Evolutionary conservation across 2,329 filamentous ascomycete species (phyloP).

Genomic region (Arthrinium phaeospermum): DNA sequence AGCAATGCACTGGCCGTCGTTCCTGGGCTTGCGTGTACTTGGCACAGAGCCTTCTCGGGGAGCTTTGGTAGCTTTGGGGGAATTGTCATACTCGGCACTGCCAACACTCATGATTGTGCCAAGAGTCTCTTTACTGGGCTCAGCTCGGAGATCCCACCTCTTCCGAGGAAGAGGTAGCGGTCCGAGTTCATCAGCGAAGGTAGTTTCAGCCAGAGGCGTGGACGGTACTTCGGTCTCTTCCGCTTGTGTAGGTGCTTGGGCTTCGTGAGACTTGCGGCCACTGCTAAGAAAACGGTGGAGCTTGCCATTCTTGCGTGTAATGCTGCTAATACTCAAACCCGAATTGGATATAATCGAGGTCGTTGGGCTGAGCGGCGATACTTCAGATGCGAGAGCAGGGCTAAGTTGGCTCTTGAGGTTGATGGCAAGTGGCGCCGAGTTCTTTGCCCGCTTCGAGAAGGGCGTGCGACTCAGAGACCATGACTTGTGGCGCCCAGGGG

Average conservation of each 20-base stretch:
- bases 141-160: slow-evolving; percentile 43
- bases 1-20: not conserved
- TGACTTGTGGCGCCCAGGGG: not conserved
- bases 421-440: not conserved
- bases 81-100: slow-evolving; percentile 45
- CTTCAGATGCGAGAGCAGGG: slow-evolving; percentile 29
- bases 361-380: slow-evolving; percentile 35
- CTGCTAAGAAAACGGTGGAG: slow-evolving; percentile 48
- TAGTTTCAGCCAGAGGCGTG: slow-evolving; percentile 38
- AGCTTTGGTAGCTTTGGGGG: slow-evolving; percentile 27
- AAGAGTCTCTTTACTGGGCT: slow-evolving; percentile 53
- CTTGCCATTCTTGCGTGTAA: slow-evolving; percentile 43
- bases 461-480: slow-evolving; percentile 6
- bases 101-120: slow-evolving; percentile 58
- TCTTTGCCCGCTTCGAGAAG: not conserved
- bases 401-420: slow-evolving; percentile 25
- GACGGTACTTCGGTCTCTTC: not conserved
- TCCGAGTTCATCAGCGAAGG: slow-evolving; percentile 42
- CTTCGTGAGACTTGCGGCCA: slow-evolving; percentile 38
- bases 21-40: not conserved
- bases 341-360: slow-evolving; percentile 40
- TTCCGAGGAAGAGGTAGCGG: slow-evolving; percentile 43
- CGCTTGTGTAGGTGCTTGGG: slow-evolving; percentile 29
- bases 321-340: slow-evolving; percentile 42
- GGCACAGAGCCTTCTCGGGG: slow-evolving; percentile 7